A percentile compares a stretch with the other conserved stretches of the same genome.
phyloP scores from a whole-genome alignment of 768 basidiomycete species.

The Serendipita sp. region DNA sequence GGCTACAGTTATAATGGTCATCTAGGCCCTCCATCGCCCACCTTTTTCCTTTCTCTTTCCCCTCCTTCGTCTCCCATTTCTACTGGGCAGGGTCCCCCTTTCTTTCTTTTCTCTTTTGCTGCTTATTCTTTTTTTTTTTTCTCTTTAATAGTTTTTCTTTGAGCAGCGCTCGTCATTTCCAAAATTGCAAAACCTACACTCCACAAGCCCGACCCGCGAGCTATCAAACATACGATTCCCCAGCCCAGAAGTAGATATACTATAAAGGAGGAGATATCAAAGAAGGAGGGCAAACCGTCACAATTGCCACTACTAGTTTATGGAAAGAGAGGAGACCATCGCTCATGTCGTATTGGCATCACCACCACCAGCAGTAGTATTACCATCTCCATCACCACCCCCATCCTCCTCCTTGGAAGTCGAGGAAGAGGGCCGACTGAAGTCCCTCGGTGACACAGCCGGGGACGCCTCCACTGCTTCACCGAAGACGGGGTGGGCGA shows the following conservation, averaged over 20 bases:
- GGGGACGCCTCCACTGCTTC: background rate
- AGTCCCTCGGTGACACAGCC: too few species aligned
- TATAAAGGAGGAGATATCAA: background rate
- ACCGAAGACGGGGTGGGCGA: background rate
- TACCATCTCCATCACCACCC: background rate
- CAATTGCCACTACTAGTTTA: background rate
- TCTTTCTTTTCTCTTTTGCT: background rate
- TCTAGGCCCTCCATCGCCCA: background rate
- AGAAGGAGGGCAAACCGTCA: background rate
- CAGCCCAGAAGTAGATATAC: background rate
- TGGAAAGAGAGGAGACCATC: background rate
- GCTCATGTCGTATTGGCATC: background rate
- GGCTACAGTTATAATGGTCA: background rate
- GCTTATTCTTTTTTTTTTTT: background rate
- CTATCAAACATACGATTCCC: background rate
- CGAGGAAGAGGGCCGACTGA: too few species aligned
- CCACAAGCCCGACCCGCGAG: background rate
- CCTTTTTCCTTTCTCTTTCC: background rate
- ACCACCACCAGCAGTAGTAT: background rate
- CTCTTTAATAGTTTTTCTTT: background rate
- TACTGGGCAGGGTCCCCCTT: conserved; percentile 3
- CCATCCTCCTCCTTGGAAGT: too few species aligned
- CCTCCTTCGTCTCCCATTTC: background rate
- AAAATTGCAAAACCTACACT: background rate
- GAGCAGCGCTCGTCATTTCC: background rate